Conservation (phyloP, 305 asterid genomes). For the Fraxinus paxiana region DNA sequence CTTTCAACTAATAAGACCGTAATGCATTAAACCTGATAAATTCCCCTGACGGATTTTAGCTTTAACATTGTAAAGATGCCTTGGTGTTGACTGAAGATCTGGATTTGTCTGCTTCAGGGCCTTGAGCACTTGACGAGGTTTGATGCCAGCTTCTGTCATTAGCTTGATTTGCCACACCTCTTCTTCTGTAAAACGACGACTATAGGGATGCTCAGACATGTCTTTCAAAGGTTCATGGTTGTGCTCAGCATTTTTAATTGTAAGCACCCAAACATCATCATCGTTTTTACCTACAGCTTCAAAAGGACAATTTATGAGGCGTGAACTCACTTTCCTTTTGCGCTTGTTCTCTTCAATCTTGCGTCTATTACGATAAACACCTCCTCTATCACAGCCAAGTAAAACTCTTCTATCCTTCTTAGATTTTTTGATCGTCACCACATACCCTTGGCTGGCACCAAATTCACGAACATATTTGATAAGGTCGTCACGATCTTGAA, state of each 20-base stretch:
- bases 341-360: slow-evolving; percentile 42
- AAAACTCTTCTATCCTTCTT: slow-evolving; percentile 48
- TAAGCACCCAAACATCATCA: slow-evolving; percentile 47
- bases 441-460: slow-evolving; percentile 44
- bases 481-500: slow-evolving; percentile 46
- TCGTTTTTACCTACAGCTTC: slow-evolving; percentile 48
- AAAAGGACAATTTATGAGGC: slow-evolving; percentile 51
- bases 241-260: slow-evolving; percentile 41
- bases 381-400: slow-evolving; percentile 56
- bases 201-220: slow-evolving; percentile 47
- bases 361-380: slow-evolving; percentile 42
- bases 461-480: slow-evolving; percentile 42
- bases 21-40: slow-evolving; percentile 25
- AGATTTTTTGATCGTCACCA: slow-evolving; percentile 45
- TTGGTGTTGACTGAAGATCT: slow-evolving; percentile 41
- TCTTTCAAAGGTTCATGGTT: slow-evolving; percentile 48
- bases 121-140: slow-evolving; percentile 40
- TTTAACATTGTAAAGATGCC: slow-evolving; percentile 49
- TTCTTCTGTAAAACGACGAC: slow-evolving; percentile 46
- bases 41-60: slow-evolving; percentile 46
- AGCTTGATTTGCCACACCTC: slow-evolving; percentile 38
- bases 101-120: slow-evolving; percentile 46
- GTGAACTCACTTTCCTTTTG: slow-evolving; percentile 41
- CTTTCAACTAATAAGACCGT: neutral
- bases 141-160: slow-evolving; percentile 49